Base-by-base conservation (phyloP, 352 stramenopile species). In the Pythium scleroteichum region DNA sequence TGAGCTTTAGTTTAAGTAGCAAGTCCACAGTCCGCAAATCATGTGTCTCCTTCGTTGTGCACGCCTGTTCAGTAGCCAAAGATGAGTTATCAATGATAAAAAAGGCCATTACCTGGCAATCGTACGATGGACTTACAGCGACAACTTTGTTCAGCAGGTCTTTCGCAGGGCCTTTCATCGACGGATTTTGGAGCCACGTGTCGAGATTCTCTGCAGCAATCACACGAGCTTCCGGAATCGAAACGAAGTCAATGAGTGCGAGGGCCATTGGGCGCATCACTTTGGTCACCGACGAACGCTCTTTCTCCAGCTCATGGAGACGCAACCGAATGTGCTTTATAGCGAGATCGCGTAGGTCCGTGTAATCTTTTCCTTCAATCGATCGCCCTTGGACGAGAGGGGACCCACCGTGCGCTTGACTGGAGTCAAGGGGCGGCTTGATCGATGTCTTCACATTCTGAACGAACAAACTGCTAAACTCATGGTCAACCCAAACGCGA, bases 401-500 rank as follows among this genome's bases (percentile, higher is more conserved):
- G 23, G 62, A 62, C 5, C 46, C 20, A 3, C 19, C 26, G 2
- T 10, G 71, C 53, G 26, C 38, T 5, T 73, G 53, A 24, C 27
- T 17, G 9, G 40, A 8, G 0, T 33, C 62, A 10, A 57, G 60
- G 3, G 73, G 53, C 3, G 50, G 41, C 12, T 59, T 42, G 41
- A 94, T 62, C 47, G 88, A 76, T 0, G 82, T 88, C 64, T 92
- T 95, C 32, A 95, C 72, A 26, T 94, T 91, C 42, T 72, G 68
- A 20, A 93, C 82, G 62, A 95, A 95, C 5, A 75, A 48, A 24
- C 76, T 76, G 42, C 84, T 93, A n/a, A 92, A 62, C 29, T 92
- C 82, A 47, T 94, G 81, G 51, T 95, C 85, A 0, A 95, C 86
- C 86, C 86, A 95, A 14, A 87, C 68, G 44, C 86, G 77, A n/a